Evolutionary conservation across 768 basidiomycete species (phyloP).

Genomic region (Porphyrellus cyaneotinctus): DNA sequence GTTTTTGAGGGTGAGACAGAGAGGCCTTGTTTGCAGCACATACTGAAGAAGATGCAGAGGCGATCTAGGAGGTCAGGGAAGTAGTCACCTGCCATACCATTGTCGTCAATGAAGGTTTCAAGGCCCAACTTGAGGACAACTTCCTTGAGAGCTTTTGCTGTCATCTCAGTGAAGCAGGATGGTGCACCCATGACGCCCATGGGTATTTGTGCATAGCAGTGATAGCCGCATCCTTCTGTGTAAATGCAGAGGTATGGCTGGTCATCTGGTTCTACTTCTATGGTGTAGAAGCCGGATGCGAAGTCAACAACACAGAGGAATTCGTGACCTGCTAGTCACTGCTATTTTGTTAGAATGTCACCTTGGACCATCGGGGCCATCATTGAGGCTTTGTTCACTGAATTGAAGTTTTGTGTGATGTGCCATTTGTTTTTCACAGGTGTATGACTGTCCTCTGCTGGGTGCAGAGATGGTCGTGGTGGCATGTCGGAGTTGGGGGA

Average conservation of each 20-base stretch:
- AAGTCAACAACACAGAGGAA: conserved; percentile 22
- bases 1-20: conserved; percentile 9
- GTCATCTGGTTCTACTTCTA: no score
- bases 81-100: not conserved
- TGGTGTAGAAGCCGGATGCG: conserved; percentile 22
- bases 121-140: not conserved
- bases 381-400: conserved; percentile 26
- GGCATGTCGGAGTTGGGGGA: not conserved
- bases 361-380: conserved; percentile 34
- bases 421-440: not conserved
- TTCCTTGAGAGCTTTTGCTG: not conserved
- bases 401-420: conserved; percentile 4
- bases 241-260: conserved; percentile 36
- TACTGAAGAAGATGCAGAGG: not conserved
- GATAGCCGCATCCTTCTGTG: conserved; percentile 36
- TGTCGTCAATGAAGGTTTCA: not conserved
- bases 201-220: conserved; percentile 34
- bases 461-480: no score
- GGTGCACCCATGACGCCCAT: conserved; percentile 42
- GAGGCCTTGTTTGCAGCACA: not conserved
- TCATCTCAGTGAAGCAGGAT: not conserved
- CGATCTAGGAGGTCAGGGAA: not conserved
- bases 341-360: conserved; percentile 38
- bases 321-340: conserved; percentile 22
- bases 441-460: not conserved